These are phyloP conservation scores for Colletotrichum godetiae DNA, from an alignment of 2,329 filamentous ascomycete genomes.

Conservation along the genomic window DNA sequence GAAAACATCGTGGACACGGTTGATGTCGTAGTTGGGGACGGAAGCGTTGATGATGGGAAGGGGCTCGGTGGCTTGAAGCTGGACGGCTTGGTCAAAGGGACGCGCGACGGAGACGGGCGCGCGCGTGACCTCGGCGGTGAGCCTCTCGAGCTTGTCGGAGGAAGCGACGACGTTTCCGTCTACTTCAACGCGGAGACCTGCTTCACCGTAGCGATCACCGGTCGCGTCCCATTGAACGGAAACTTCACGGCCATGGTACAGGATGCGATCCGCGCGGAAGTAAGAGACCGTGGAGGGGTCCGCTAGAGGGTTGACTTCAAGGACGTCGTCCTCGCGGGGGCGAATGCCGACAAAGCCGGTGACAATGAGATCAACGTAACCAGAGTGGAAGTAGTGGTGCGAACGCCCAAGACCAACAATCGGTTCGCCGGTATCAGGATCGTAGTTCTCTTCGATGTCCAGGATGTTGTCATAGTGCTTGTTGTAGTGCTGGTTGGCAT, in stretches of 20 bases:
- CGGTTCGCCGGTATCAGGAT: constrained; percentile 46
- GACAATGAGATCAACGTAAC: constrained; percentile 56
- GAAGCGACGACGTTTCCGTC: constrained; percentile 42
- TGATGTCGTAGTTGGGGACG: constrained; percentile 1
- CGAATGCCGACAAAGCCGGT: constrained; percentile 55
- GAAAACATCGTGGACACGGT: constrained; percentile 22
- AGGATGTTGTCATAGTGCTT: constrained; percentile 46
- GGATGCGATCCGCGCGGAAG: constrained; percentile 54
- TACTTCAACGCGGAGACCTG: constrained; percentile 51
- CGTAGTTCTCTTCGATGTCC: constrained; percentile 54
- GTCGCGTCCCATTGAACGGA: constrained; percentile 53
- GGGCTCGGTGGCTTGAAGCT: constrained; percentile 1
- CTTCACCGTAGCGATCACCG: constrained; percentile 49
- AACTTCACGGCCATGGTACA: constrained; percentile 55
- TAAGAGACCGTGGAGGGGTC: constrained; percentile 48
- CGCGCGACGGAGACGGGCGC: constrained; percentile 1
- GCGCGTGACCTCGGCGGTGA: constrained; percentile 8
- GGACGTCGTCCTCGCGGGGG: constrained; percentile 49
- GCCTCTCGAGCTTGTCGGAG: constrained; percentile 16
- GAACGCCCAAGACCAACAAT: constrained; percentile 19
- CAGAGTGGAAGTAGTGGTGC: constrained; percentile 58
- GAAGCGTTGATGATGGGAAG: constrained; percentile 16
- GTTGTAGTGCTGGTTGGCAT: constrained; percentile 52
- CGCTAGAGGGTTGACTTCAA: constrained; percentile 52
- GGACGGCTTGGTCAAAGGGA: background rate